Base-by-base conservation (phyloP, 2,329 filamentous ascomycete genomes). In the Coniochaeta prunicola region DNA sequence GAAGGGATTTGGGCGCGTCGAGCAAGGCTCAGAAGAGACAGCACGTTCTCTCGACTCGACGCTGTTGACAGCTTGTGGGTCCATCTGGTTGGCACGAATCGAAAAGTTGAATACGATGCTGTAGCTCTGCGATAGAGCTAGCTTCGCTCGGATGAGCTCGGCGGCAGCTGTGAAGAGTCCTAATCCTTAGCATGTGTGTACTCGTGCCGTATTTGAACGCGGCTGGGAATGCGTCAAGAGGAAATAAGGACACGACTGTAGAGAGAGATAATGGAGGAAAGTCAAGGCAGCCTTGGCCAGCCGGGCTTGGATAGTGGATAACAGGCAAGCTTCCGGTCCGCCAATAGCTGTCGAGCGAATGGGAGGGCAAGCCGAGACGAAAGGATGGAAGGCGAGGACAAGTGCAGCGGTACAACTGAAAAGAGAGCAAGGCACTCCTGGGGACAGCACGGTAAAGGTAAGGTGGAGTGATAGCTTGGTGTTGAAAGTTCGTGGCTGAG, bases 1-100 rank as follows among this genome's bases (percentile, higher is more conserved):
- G 69, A 87, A 87, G 42, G 85, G 85, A 64, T 87, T 86, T 57
- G 82, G 82, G 62, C 85, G 80, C 65, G 80, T 84, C 67, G 83
- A 82, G 71, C 79, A 79, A 70, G 82, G 80, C 76, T 88, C 85
- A 72, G 81, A 81, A 67, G 83, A 86, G 73, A 78, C 76, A 68
- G 81, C 80, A 73, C 81, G 80, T 75, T 83, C 80, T 77, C 74
- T 77, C 71, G 75, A 74, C 73, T 82, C 79, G 68, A 74, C 72
- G 64, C 76, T 73, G 68, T 68, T 75, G 68, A 76, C 75, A 70
- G 75, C 73, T 71, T 74, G 77, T 19, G 28, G 53, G 76, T 82
- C 80, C 80, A 83, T 83, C 75, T 76, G 80, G 73, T 70, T 76
- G 72, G 69, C 69, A 70, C 67, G 69, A 68, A 67, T 64, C 67